Evolutionary conservation across 164 flowering plant species (phyloP), one percentile per base, ranked within the genome.

Genomic region (Magnolia sinica): DNA sequence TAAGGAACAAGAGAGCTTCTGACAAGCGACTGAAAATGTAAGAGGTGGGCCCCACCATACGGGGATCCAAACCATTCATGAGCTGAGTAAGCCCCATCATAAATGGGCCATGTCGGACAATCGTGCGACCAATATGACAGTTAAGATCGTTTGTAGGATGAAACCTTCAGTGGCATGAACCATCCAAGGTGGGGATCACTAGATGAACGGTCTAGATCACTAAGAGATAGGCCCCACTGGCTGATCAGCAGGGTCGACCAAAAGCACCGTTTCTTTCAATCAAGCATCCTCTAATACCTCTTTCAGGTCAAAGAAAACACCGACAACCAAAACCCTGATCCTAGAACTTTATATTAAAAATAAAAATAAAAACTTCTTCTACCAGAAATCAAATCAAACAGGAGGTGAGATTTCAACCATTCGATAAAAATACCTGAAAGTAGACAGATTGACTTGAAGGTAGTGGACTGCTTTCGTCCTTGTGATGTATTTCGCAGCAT

Each of bases 401-500:
- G 18, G 61, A 55, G 13, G 18, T 55, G 61, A 55, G 16, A 16
- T 16, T 55, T 55, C 18, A 55, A 55, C 45, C 45, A 5, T 55
- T 11, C 18, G 18, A 55, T 55, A 2, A 65, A 24, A 51, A 76
- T 51, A 96, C 98, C 99, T 89, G 91, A 96, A 93, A 31, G 80
- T 73, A 3, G 86, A 84, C 3, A 92, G 86, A 69, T 72, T 79
- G 71, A 88, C 82, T 84, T 96, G 98, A 14, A 92, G 89, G n/a
- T 75, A 80, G 77, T 89, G 91, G 23, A 92, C 75, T 14, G 96
- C 97, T 79, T 87, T 90, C 0, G 98, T 81, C 74, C 98, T 85
- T 63, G 98, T 93, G 66, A 87, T 81, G 81, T 88, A 96, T 72
- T 86, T 90, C 4, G 97, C 98, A 0, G 91, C 93, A 78, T 93